These are phyloP conservation scores for Melastoma candidum DNA, from an alignment of 441 rosid genomes.

Conservation along the genomic window DNA sequence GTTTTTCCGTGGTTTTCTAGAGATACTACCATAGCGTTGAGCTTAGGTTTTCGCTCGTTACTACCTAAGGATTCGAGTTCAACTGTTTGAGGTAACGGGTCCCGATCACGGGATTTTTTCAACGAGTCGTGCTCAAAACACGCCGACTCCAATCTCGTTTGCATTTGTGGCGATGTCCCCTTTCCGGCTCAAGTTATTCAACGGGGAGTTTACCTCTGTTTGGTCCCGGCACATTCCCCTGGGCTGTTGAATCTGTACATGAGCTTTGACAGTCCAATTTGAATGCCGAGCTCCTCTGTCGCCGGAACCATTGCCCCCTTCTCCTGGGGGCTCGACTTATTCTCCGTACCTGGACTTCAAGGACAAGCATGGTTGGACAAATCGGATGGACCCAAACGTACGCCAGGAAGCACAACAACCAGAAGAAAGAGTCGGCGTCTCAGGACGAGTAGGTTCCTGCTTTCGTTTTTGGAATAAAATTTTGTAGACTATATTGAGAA, in stretches of 20 bases:
- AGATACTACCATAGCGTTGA: no score
- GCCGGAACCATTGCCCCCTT: slow-evolving; percentile 24
- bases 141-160: slow-evolving; percentile 50
- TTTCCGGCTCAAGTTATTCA: slow-evolving; percentile 63
- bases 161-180: slow-evolving; percentile 67
- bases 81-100: slow-evolving; percentile 37
- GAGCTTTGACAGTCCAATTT: slow-evolving; percentile 76
- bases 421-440: slow-evolving; percentile 18
- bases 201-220: slow-evolving; percentile 83
- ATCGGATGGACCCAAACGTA: slow-evolving; percentile 44
- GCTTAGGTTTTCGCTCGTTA: no score
- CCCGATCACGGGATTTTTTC: slow-evolving; percentile 71
- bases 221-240: slow-evolving; percentile 56
- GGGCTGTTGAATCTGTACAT: slow-evolving; percentile 60
- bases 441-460: slow-evolving; percentile 18
- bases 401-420: slow-evolving; percentile 33
- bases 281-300: slow-evolving; percentile 47
- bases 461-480: no score
- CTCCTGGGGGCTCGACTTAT: slow-evolving; percentile 68
- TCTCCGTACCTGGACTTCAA: slow-evolving; percentile 76
- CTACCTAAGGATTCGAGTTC: neutral
- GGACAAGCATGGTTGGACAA: slow-evolving; percentile 95
- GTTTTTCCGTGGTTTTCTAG: no score
- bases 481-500: no score
- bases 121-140: slow-evolving; percentile 46